A percentile compares a stretch with the other conserved stretches of the same genome.
These are phyloP conservation scores for Papiliotrema fonsecae DNA, from an alignment of 1,284 basidiomycete genomes.

Conservation along the genomic window DNA sequence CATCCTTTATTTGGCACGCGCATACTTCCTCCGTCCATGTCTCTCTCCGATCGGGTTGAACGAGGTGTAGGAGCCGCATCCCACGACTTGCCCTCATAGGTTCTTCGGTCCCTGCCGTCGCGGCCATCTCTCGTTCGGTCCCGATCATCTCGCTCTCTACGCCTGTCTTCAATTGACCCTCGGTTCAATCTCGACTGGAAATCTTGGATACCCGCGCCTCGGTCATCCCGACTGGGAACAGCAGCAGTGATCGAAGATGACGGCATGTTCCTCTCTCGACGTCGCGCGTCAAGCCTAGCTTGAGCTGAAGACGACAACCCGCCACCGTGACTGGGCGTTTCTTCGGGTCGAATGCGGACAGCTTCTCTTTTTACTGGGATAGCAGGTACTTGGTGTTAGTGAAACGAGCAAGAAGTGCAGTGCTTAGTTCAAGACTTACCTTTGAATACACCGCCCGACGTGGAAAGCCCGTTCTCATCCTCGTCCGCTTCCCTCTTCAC, in stretches of 20 bases:
- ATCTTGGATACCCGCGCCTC: slow-evolving; percentile 40
- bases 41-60: slow-evolving; percentile 55
- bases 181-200: slow-evolving; percentile 45
- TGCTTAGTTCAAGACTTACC: slow-evolving; percentile 52
- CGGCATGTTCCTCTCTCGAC: slow-evolving; percentile 60
- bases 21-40: slow-evolving; percentile 74
- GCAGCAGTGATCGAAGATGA: slow-evolving; percentile 22
- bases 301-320: slow-evolving; percentile 74
- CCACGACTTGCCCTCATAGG: slow-evolving; percentile 40
- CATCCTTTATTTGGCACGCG: slow-evolving; percentile 82
- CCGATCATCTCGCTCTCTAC: slow-evolving; percentile 9
- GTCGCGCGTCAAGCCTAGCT: slow-evolving; percentile 68
- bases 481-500: slow-evolving; percentile 54
- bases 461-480: slow-evolving; percentile 43
- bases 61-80: slow-evolving; percentile 58
- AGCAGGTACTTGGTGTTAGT: slow-evolving; percentile 58
- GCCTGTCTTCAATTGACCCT: slow-evolving; percentile 52
- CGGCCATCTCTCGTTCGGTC: slow-evolving; percentile 14
- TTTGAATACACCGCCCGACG: slow-evolving; percentile 67
- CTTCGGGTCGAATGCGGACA: slow-evolving; percentile 69
- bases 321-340: slow-evolving; percentile 89
- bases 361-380: slow-evolving; percentile 57
- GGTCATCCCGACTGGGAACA: slow-evolving; percentile 18
- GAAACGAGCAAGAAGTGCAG: neutral
- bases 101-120: slow-evolving; percentile 26